Percentiles rank a stretch among this genome's conserved stretches.
phyloP scores from a whole-genome alignment of 768 basidiomycete species.

The Nidula microcarpa region DNA sequence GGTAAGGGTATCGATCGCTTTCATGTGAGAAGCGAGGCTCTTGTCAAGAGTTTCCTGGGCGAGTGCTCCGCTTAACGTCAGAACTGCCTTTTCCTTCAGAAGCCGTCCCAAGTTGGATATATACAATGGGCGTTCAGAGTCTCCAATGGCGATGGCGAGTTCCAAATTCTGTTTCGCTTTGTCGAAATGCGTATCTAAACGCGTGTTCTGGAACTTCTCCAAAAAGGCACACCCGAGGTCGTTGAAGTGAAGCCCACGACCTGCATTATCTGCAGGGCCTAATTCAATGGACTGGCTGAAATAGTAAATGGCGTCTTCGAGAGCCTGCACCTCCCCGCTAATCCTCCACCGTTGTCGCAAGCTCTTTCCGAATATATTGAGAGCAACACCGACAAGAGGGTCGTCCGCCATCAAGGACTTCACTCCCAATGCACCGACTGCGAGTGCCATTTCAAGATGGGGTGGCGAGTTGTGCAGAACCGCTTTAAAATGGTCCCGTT shows the following conservation, averaged over 20 bases:
- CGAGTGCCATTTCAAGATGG: too few relatives aligned
- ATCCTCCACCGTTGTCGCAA: conserved; percentile 6
- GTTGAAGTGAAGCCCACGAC: conserved; percentile 9
- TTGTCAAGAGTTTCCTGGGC: conserved; percentile 1
- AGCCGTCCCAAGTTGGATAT: conserved; percentile 7
- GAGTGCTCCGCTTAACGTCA: background rate
- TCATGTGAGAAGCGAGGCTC: conserved; percentile 3
- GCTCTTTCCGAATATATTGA: conserved; percentile 9
- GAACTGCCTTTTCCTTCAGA: conserved; percentile 7
- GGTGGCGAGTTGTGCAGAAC: too few relatives aligned
- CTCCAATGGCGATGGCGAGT: conserved; percentile 1
- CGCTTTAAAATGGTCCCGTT: too few relatives aligned
- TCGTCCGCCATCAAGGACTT: conserved; percentile 10
- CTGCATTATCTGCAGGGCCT: conserved; percentile 4
- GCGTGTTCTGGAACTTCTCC: conserved; percentile 4
- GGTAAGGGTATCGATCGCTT: conserved; percentile 3
- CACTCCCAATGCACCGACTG: conserved; percentile 1
- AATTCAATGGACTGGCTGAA: conserved; percentile 9
- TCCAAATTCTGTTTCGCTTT: conserved; percentile 1
- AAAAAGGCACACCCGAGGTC: conserved; percentile 7
- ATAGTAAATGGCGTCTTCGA: conserved; percentile 11
- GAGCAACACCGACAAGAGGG: conserved; percentile 9
- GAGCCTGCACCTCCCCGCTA: conserved; percentile 4
- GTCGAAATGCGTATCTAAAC: conserved; percentile 4
- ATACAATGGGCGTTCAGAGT: conserved; percentile 8